A percentile compares a stretch with the other conserved stretches of the same genome.
Conservation (phyloP, 2,329 filamentous ascomycete genomes). For the Aspergillus viridinutans region DNA sequence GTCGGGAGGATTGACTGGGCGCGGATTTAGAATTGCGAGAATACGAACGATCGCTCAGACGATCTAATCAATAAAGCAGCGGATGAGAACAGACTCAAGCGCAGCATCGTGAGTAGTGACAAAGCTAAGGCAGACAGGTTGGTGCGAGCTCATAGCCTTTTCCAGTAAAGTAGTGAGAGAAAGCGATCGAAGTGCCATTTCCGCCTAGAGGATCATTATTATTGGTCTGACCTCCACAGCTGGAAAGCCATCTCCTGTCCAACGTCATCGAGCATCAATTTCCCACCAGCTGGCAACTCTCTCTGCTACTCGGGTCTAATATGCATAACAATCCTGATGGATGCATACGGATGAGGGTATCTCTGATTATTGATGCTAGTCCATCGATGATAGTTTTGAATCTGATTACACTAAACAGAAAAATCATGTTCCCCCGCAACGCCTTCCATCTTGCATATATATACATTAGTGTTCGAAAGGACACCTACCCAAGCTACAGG, state of each 20-base stretch:
- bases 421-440: neutral
- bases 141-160: neutral
- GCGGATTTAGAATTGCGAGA: neutral
- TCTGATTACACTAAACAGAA: neutral
- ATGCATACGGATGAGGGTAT: neutral
- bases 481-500: neutral
- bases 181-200: neutral
- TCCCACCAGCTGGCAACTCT: neutral
- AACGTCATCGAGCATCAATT: slow-evolving; percentile 15
- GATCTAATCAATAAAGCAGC: neutral
- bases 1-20: neutral
- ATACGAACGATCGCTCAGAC: slow-evolving; percentile 11
- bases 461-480: neutral
- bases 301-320: neutral
- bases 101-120: slow-evolving; percentile 7
- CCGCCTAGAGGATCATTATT: neutral
- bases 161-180: neutral
- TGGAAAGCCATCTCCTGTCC: neutral
- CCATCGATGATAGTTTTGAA: neutral
- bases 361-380: neutral
- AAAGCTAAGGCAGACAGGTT: neutral
- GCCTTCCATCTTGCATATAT: neutral
- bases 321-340: neutral
- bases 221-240: slow-evolving; percentile 3
- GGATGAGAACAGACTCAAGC: slow-evolving; percentile 1